phyloP scores from a whole-genome alignment of 352 stramenopile species.

The Pythium folliculosum region DNA sequence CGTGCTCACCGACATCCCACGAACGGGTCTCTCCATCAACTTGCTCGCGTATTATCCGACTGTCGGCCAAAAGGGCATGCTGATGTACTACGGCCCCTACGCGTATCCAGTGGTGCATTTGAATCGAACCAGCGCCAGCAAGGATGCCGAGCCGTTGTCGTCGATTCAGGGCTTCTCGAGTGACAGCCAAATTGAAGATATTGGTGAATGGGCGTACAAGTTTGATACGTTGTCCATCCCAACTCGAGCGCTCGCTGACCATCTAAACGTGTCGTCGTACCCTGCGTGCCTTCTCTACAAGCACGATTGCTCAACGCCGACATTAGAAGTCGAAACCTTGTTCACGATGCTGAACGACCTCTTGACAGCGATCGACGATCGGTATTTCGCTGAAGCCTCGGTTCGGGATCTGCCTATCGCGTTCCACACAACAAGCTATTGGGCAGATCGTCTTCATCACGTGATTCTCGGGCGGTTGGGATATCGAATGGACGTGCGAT shows the following conservation, averaged over 20 bases:
- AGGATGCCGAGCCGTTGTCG: neutral
- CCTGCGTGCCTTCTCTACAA: constrained; percentile 24
- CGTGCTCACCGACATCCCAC: constrained; percentile 29
- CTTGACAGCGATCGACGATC: neutral
- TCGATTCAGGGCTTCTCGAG: neutral
- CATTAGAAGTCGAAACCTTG: neutral
- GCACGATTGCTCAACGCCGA: neutral
- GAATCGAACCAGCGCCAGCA: neutral
- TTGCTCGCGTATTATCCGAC: constrained; percentile 1
- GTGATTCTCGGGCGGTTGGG: neutral
- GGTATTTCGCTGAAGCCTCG: neutral
- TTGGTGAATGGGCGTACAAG: constrained; percentile 24
- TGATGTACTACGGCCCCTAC: constrained; percentile 23
- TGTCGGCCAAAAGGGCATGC: neutral
- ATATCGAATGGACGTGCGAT: neutral
- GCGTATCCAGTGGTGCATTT: constrained; percentile 19
- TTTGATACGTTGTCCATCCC: constrained; percentile 26
- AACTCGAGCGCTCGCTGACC: constrained; percentile 7
- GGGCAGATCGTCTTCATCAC: constrained; percentile 28
- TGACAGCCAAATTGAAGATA: neutral
- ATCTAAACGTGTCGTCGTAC: constrained; percentile 18
- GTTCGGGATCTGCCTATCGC: neutral
- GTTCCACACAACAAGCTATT: constrained; percentile 18
- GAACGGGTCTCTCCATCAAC: constrained; percentile 21
- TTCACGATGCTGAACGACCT: constrained; percentile 27